Evolutionary conservation across 2,329 filamentous ascomycete genomes (phyloP).

Genomic region (Penicillium griseofulvum): DNA sequence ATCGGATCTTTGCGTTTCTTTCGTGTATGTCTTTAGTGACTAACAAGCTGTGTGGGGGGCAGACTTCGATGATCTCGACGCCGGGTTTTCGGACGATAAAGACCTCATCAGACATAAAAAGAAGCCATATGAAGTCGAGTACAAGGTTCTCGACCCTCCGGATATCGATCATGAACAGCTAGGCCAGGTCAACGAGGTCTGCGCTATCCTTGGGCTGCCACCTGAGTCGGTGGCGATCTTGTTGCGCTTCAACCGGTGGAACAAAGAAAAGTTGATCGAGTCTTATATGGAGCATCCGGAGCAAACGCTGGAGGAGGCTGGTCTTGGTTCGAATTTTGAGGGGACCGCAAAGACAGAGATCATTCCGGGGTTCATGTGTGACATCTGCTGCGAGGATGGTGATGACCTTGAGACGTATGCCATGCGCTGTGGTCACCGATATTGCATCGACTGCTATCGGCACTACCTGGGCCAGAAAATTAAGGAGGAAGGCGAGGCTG

Average conservation of each 20-base stretch:
- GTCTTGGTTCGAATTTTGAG: constrained; percentile 66
- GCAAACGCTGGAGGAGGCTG: constrained; percentile 77
- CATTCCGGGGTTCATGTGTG: constrained; percentile 77
- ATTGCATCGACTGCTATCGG: constrained; percentile 87
- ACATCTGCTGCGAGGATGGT: constrained; percentile 93
- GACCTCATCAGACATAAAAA: constrained; percentile 70
- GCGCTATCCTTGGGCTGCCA: constrained; percentile 82
- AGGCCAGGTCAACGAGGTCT: constrained; percentile 82
- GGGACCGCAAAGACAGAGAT: constrained; percentile 66
- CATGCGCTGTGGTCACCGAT: constrained; percentile 91
- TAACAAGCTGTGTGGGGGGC: not conserved
- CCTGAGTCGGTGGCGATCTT: constrained; percentile 90
- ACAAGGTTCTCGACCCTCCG: constrained; percentile 72
- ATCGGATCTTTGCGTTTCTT: not conserved
- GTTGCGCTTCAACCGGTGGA: constrained; percentile 87
- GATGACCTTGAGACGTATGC: constrained; percentile 77
- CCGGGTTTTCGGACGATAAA: constrained; percentile 64
- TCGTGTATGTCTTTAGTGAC: constrained; percentile 1
- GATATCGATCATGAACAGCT: constrained; percentile 86
- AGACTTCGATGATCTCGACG: constrained; percentile 61
- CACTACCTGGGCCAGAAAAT: constrained; percentile 94
- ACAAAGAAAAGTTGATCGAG: constrained; percentile 91
- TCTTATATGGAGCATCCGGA: constrained; percentile 90
- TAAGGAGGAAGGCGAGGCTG: constrained; percentile 89
- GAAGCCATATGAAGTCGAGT: constrained; percentile 79